These are phyloP conservation scores for Cucumis cinereus DNA, from an alignment of 306 rosid genomes.

Conservation along the genomic window DNA sequence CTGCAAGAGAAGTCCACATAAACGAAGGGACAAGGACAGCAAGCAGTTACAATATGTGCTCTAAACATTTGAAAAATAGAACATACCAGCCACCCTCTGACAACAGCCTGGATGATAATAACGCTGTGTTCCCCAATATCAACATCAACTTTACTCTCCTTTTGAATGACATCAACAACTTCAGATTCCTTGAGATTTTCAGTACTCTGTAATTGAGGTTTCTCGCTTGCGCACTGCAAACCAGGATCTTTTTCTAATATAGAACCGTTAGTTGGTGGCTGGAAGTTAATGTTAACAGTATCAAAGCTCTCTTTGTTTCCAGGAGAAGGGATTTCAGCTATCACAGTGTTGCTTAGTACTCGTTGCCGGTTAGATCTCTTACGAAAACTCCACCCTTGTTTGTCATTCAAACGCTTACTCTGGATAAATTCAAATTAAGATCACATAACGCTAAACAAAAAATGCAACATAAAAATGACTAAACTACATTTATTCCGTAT, in stretches of 20 bases:
- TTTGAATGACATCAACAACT: slow-evolving; percentile 18
- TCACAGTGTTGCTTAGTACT: slow-evolving; percentile 83
- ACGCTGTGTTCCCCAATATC: slow-evolving; percentile 36
- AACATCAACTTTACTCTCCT: slow-evolving; percentile 34
- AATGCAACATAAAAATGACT: neutral
- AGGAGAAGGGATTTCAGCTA: slow-evolving; percentile 33
- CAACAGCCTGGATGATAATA: slow-evolving; percentile 55
- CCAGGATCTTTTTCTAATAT: slow-evolving; percentile 38
- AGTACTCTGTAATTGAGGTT: slow-evolving; percentile 31
- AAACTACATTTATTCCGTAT: neutral
- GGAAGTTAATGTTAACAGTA: slow-evolving; percentile 29
- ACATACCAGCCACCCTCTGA: slow-evolving; percentile 64
- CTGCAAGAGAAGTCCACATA: slow-evolving; percentile 19
- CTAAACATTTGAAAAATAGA: slow-evolving; percentile 6
- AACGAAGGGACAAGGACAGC: neutral
- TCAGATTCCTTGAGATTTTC: slow-evolving; percentile 28
- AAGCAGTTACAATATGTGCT: slow-evolving; percentile 1
- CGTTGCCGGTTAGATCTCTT: slow-evolving; percentile 78
- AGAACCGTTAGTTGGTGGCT: slow-evolving; percentile 25
- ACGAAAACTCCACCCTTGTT: slow-evolving; percentile 92
- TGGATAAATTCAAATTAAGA: slow-evolving; percentile 10
- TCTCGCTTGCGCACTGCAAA: slow-evolving; percentile 35
- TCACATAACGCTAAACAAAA: neutral
- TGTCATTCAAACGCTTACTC: slow-evolving; percentile 66
- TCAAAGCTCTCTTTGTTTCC: slow-evolving; percentile 56